Base-by-base conservation (phyloP, 2,329 filamentous ascomycete species). In the Fusarium caatingaense region DNA sequence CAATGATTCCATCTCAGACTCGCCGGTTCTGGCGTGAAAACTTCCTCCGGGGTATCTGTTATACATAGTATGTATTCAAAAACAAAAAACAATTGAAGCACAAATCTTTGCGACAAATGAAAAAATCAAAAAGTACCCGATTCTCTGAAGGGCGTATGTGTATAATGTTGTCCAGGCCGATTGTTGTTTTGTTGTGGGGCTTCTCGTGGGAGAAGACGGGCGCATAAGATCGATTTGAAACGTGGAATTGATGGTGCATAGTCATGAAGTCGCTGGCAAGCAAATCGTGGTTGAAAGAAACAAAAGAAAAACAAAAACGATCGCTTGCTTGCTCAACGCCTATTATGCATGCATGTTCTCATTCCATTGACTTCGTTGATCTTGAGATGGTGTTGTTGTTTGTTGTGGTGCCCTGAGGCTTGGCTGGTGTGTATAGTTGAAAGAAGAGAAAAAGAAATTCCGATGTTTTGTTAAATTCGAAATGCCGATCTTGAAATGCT, bases 21-120 rank as follows among this genome's bases (percentile, higher is more conserved):
- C 68, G 66, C 72, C 68, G 62, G 55, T 49, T 49, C 12, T 34
- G 63, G 55, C 63, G 55, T 56, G 48, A 44, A 72, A 69, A 72
- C 68, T 74, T 64, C 69, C 60, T 68, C 60, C 48, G 69, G 73
- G 73, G 73, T 75, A 75, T 75, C 72, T 75, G 72, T 74, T 75
- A 59, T 75, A 75, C 73, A 75, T 69, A 59, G 30, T 66, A 66
- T 71, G 53, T 64, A 68, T 73, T 63, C 66, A 64, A 69, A 74
- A 63, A 10, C 48, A 63, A 64, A 46, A 41, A 45, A 60, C 66
- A 54, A 61, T 37, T 37, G 34, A 65, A 58, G 54, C 58, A 30
- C 55, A 60, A 65, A 64, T 69, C 25, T 65, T 51, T 49, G 53
- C 30, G 47, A 73, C 67, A 72, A 75, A 75, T 64, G 69, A 69